Percentiles rank a stretch among this genome's conserved stretches.
phyloP scores from a whole-genome alignment of 2,329 filamentous ascomycete species.

The Metarhizium guizhouense region DNA sequence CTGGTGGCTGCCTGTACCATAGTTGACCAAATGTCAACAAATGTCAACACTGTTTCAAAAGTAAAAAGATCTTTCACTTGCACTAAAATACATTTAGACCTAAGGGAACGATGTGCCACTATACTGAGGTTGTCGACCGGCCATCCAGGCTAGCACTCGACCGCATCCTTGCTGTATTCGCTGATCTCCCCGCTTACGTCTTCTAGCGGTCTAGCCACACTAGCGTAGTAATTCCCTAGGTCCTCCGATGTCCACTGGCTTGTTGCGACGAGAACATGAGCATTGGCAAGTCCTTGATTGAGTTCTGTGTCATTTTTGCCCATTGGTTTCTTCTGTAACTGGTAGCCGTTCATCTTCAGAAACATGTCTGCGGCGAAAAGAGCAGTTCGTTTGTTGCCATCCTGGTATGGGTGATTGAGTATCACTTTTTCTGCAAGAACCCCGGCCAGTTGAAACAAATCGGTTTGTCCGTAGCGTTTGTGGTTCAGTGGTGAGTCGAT shows the following conservation, averaged over 20 bases:
- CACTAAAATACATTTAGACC: neutral
- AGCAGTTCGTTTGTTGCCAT: slow-evolving; percentile 13
- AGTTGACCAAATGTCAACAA: neutral
- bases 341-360: slow-evolving; percentile 14
- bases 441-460: slow-evolving; percentile 13
- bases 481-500: slow-evolving; percentile 10
- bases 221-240: slow-evolving; percentile 9
- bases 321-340: slow-evolving; percentile 6
- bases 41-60: too few species aligned
- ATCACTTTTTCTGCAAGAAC: slow-evolving; percentile 13
- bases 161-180: neutral
- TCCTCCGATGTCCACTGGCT: slow-evolving; percentile 12
- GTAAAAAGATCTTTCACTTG: too few species aligned
- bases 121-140: neutral
- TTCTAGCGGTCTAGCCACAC: slow-evolving; percentile 6
- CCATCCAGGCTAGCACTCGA: neutral
- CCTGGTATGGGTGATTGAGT: slow-evolving; percentile 14
- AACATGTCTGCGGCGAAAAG: slow-evolving; percentile 14
- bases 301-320: slow-evolving; percentile 1
- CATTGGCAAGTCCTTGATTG: slow-evolving; percentile 7
- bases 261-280: slow-evolving; percentile 11
- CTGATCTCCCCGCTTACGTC: slow-evolving; percentile 1
- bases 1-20: neutral
- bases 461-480: slow-evolving; percentile 11
- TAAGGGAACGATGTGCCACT: neutral